Percentiles rank a stretch among this genome's conserved stretches.
Conservation (phyloP, 2,329 filamentous ascomycete species). For the Aureobasidium sp. region DNA sequence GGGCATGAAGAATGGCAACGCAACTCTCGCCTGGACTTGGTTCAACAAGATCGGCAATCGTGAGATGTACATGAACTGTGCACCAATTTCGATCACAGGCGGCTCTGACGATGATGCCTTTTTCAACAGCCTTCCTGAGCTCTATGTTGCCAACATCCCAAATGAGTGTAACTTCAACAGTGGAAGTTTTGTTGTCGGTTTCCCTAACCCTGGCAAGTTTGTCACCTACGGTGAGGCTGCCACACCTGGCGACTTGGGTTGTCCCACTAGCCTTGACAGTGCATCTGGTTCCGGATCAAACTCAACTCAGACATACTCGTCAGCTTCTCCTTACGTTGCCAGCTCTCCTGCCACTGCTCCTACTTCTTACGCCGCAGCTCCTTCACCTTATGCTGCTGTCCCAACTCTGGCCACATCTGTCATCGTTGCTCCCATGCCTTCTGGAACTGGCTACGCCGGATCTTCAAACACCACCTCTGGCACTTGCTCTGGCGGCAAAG, state of each 20-base stretch:
- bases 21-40: constrained; percentile 88
- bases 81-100: constrained; percentile 57
- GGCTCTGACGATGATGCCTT: constrained; percentile 35
- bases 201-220: constrained; percentile 57
- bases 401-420: neutral
- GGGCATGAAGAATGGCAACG: constrained; percentile 65
- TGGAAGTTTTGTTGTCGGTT: constrained; percentile 37
- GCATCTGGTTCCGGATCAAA: neutral
- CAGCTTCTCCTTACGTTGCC: constrained; percentile 11
- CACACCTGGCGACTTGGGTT: neutral
- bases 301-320: constrained; percentile 14
- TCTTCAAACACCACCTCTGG: constrained; percentile 8
- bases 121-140: constrained; percentile 57
- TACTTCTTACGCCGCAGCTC: constrained; percentile 16
- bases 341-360: constrained; percentile 17
- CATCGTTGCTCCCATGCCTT: constrained; percentile 9
- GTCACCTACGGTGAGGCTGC: constrained; percentile 28
- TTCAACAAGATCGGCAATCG: constrained; percentile 87
- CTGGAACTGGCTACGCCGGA: constrained; percentile 7
- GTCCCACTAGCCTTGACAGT: neutral
- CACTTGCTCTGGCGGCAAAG: constrained; percentile 18
- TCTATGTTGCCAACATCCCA: constrained; percentile 60
- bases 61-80: constrained; percentile 98
- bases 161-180: neutral
- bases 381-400: constrained; percentile 13